A percentile compares a stretch with the other conserved stretches of the same genome.
Evolutionary conservation across 2,329 filamentous ascomycete genomes (phyloP).

Genomic region (Cephalotrichum gorgonifer): DNA sequence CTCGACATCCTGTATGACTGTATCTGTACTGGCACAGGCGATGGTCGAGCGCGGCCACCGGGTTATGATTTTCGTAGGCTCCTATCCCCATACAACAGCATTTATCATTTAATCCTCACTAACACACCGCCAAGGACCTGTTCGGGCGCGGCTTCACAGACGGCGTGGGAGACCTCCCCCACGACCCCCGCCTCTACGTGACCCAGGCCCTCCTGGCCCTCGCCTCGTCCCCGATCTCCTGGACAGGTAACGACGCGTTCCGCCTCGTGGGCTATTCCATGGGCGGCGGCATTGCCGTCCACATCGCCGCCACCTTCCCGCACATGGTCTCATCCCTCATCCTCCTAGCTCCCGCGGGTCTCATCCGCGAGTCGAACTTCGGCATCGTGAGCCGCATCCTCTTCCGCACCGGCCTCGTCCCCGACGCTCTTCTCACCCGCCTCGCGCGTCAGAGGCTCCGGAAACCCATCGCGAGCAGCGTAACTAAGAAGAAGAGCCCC

Average conservation of each 20-base stretch:
- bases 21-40: conserved; percentile 55
- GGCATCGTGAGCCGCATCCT: conserved; percentile 36
- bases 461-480: conserved; percentile 33
- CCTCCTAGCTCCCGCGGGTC: conserved; percentile 68
- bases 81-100: background rate
- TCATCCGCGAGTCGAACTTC: conserved; percentile 51
- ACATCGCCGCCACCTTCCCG: conserved; percentile 66
- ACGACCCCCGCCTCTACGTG: conserved; percentile 64
- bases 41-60: conserved; percentile 62
- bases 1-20: conserved; percentile 67
- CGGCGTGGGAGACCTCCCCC: conserved; percentile 53
- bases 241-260: conserved; percentile 51
- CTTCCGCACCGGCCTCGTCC: conserved; percentile 44
- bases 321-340: conserved; percentile 58
- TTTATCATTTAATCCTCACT: background rate
- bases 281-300: conserved; percentile 66
- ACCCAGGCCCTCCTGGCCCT: conserved; percentile 63
- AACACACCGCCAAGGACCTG: conserved; percentile 40
- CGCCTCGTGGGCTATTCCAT: conserved; percentile 71
- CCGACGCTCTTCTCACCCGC: conserved; percentile 37
- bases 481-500: conserved; percentile 13
- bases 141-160: conserved; percentile 61
- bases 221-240: conserved; percentile 57
- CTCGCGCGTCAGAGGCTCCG: conserved; percentile 38
- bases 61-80: conserved; percentile 64